Conservation (phyloP, 169 alveolate genomes). For the Plasmodium cynomolgi region DNA sequence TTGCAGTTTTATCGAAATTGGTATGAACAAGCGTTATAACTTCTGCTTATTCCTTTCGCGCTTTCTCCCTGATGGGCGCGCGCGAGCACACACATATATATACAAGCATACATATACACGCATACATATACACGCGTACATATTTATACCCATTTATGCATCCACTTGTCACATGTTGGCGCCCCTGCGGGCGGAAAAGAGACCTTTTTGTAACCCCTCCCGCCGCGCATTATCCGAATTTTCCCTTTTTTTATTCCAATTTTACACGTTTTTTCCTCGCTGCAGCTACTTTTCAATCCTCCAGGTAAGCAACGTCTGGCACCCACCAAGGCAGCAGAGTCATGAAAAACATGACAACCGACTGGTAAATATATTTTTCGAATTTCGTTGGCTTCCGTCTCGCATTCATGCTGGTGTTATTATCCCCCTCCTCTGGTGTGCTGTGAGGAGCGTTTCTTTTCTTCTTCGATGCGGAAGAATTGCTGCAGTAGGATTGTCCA, state of each 20-base stretch:
- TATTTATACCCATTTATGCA: background rate
- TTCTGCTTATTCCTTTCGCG: background rate
- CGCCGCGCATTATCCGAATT: background rate
- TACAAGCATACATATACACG: background rate
- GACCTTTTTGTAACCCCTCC: background rate
- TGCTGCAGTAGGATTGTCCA: background rate
- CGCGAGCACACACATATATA: background rate
- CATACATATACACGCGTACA: background rate
- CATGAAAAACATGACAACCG: slow-evolving; percentile 79
- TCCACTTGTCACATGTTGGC: background rate
- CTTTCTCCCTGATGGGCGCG: background rate
- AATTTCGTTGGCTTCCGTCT: slow-evolving; percentile 75
- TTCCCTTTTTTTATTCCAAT: background rate
- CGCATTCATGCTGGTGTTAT: background rate
- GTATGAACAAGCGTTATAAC: background rate
- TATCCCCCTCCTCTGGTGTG: background rate
- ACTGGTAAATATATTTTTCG: slow-evolving; percentile 80
- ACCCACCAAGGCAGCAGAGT: slow-evolving; percentile 88
- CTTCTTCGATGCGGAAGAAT: background rate
- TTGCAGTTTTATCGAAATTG: background rate
- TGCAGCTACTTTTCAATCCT: slow-evolving; percentile 67
- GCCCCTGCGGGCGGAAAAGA: background rate
- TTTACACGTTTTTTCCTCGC: background rate
- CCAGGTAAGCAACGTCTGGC: slow-evolving; percentile 82
- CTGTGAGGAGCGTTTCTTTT: background rate